Evolutionary conservation across 768 basidiomycete genomes (phyloP).

Genomic region (Rhizopogon vulgaris): DNA sequence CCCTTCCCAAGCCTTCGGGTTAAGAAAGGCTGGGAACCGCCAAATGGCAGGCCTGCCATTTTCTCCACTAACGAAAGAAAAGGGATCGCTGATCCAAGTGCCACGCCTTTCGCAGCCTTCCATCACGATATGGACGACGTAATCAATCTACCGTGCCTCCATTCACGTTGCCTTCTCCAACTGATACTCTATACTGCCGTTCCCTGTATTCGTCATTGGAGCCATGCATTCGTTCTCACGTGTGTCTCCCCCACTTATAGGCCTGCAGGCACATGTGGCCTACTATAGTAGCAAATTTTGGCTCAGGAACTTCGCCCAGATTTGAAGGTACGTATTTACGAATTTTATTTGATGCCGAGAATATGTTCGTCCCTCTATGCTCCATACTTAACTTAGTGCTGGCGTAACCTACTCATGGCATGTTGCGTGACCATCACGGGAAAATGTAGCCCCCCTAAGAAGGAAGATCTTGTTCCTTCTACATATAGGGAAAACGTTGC

Average conservation of each 20-base stretch:
- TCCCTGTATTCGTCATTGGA: conserved; percentile 13
- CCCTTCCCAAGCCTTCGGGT: conserved; percentile 6
- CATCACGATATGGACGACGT: conserved; percentile 5
- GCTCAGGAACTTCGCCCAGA: neutral
- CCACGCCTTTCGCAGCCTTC: conserved; percentile 8
- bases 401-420: no score
- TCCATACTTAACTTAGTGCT: neutral
- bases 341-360: neutral
- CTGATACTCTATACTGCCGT: neutral
- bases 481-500: neutral
- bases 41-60: neutral
- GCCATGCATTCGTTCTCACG: conserved; percentile 5
- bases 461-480: neutral
- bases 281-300: neutral
- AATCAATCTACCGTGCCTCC: conserved; percentile 1
- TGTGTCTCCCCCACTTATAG: neutral
- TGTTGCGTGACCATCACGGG: neutral
- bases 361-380: neutral
- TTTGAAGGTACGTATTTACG: neutral
- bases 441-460: neutral
- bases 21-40: conserved; percentile 2
- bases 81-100: neutral
- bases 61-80: conserved; percentile 1
- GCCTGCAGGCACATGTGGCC: neutral
- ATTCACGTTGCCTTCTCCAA: neutral